Percentiles rank a stretch among this genome's conserved stretches.
Evolutionary conservation across 2,329 filamentous ascomycete species (phyloP).

Genomic region (Blumeria hordei): DNA sequence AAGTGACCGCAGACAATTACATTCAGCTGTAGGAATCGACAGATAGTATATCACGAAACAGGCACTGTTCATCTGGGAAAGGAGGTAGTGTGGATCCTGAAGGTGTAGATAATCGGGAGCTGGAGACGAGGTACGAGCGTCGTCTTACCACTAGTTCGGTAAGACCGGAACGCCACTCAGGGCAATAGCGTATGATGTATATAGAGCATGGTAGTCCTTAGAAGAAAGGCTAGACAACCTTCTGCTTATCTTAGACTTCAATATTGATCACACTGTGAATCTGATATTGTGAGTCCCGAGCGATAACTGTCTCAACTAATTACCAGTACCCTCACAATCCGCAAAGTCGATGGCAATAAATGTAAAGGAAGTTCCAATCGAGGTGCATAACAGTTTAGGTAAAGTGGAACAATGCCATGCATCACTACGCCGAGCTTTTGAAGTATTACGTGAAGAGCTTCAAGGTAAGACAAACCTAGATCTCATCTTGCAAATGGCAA

Average conservation of each 20-base stretch:
- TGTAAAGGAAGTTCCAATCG: too few relatives aligned
- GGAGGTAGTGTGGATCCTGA: background rate
- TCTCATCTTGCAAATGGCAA: constrained; percentile 3
- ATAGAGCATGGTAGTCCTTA: too few relatives aligned
- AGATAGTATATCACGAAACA: background rate
- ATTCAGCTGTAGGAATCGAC: background rate
- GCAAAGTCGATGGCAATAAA: too few relatives aligned
- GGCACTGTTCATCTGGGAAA: background rate
- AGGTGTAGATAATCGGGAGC: too few relatives aligned
- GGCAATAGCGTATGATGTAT: too few relatives aligned
- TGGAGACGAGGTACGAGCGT: too few relatives aligned
- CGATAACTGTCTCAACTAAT: background rate
- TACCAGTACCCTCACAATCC: too few relatives aligned
- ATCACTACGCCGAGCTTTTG: constrained; percentile 1
- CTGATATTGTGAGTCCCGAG: background rate
- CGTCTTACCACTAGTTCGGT: too few relatives aligned
- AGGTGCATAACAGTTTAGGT: too few relatives aligned
- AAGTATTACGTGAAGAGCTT: constrained; percentile 3
- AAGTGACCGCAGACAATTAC: background rate
- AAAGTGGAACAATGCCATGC: constrained; percentile 1
- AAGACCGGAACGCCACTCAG: too few relatives aligned
- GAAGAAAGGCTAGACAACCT: background rate
- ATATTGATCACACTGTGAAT: background rate
- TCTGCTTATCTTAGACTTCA: background rate
- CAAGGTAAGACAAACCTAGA: background rate